Evolutionary conservation across 1,284 basidiomycete genomes (phyloP).

Genomic region (Golubevia sp.): DNA sequence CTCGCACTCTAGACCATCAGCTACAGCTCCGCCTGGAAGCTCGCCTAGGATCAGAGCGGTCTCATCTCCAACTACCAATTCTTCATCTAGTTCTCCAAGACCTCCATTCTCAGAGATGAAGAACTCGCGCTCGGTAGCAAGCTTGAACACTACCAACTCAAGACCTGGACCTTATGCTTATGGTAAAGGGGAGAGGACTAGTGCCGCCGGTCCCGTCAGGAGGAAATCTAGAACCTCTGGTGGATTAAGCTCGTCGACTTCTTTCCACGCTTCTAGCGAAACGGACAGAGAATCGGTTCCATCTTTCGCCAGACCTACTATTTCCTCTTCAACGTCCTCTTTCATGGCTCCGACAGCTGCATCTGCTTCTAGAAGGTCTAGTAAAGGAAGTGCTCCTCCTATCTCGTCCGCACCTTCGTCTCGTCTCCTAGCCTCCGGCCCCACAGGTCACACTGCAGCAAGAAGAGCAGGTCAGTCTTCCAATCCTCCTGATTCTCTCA

Average conservation of each 20-base stretch:
- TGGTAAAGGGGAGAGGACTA: not conserved
- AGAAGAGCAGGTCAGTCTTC: not conserved
- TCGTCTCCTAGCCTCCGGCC: not conserved
- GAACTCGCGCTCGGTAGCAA: not conserved
- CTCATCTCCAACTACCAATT: not conserved
- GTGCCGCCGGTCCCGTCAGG: not conserved
- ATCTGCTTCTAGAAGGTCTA: not conserved
- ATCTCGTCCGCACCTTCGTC: not conserved
- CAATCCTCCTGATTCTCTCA: not conserved
- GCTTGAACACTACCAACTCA: not conserved
- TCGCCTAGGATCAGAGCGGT: not conserved
- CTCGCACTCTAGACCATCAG: not conserved
- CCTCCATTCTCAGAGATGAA: not conserved
- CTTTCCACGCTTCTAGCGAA: not conserved
- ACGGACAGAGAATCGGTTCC: not conserved
- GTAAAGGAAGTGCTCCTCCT: not conserved
- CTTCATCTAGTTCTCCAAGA: not conserved
- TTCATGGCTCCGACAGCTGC: not conserved
- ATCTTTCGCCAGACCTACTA: not conserved
- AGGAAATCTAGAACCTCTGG: not conserved
- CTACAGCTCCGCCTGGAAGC: not conserved
- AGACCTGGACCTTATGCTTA: not conserved
- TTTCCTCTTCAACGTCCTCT: not conserved
- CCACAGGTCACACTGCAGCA: not conserved
- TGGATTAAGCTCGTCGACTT: not conserved